Evolutionary conservation across 495 filamentous ascomycete genomes (phyloP).

Genomic region (Podospora conica): DNA sequence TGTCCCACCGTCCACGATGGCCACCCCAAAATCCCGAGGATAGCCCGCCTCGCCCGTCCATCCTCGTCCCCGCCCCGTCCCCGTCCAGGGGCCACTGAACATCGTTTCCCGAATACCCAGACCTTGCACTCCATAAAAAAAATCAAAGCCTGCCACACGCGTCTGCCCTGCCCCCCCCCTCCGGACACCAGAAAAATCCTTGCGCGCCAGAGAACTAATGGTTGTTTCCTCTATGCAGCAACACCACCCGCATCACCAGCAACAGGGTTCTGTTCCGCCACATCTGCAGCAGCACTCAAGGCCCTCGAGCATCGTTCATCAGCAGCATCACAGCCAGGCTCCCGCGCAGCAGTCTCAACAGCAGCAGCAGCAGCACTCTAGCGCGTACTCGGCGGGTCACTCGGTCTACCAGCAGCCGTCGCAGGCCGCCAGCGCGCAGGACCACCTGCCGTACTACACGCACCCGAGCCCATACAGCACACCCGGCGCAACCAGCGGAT

Average conservation of each 20-base stretch:
- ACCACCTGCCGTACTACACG: slow-evolving; percentile 62
- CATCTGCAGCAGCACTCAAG: slow-evolving; percentile 55
- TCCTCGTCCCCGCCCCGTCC: slow-evolving; percentile 28
- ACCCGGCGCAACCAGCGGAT: slow-evolving; percentile 60
- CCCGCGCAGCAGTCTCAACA: slow-evolving; percentile 27
- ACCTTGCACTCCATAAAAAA: slow-evolving; percentile 31
- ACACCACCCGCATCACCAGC: slow-evolving; percentile 55
- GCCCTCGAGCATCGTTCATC: slow-evolving; percentile 58
- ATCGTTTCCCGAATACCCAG: slow-evolving; percentile 26
- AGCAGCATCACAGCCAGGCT: slow-evolving; percentile 55
- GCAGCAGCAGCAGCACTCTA: slow-evolving; percentile 45
- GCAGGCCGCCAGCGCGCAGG: slow-evolving; percentile 48
- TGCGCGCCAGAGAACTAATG: slow-evolving; percentile 34
- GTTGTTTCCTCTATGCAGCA: slow-evolving; percentile 53
- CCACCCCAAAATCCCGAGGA: slow-evolving; percentile 37
- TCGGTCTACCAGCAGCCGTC: slow-evolving; percentile 46
- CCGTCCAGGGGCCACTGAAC: slow-evolving; percentile 30
- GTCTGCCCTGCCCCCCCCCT: slow-evolving; percentile 26
- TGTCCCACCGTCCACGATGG: slow-evolving; percentile 40
- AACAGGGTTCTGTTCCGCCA: slow-evolving; percentile 49
- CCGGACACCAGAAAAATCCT: slow-evolving; percentile 21
- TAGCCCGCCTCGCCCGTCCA: slow-evolving; percentile 41
- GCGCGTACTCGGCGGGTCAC: slow-evolving; percentile 55
- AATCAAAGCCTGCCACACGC: slow-evolving; percentile 40
- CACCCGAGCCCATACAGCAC: slow-evolving; percentile 71